These are phyloP conservation scores for Haematococcus lacustris DNA, from an alignment of 139 green algal species.

Conservation along the genomic window DNA sequence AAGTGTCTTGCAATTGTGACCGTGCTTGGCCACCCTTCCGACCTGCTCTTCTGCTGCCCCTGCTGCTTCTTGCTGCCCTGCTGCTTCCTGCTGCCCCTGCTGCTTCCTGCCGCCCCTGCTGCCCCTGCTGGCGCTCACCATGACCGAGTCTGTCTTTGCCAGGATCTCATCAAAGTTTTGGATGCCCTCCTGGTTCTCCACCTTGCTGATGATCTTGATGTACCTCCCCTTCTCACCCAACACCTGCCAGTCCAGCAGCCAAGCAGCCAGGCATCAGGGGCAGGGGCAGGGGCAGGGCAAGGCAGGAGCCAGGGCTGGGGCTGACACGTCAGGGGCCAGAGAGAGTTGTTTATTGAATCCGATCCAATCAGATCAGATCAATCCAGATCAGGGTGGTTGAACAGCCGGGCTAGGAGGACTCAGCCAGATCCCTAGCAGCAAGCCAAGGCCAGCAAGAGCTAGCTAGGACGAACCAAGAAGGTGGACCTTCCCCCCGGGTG, in stretches of 20 bases:
- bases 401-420: too few relatives aligned
- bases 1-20: background rate
- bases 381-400: too few relatives aligned
- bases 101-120: background rate
- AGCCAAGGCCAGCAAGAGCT: too few relatives aligned
- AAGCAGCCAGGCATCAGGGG: background rate
- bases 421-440: too few relatives aligned
- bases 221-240: constrained; percentile 68
- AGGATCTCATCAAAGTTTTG: constrained; percentile 95
- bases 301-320: background rate
- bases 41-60: background rate
- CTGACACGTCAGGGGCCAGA: background rate
- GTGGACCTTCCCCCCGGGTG: too few relatives aligned
- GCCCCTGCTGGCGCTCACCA: constrained; percentile 9
- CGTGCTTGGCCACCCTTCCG: background rate
- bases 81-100: background rate
- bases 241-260: constrained; percentile 35
- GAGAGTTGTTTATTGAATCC: background rate
- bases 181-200: constrained; percentile 97
- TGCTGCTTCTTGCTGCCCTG: background rate
- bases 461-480: too few relatives aligned
- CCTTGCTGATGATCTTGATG: constrained; percentile 95
- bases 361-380: constrained; percentile 8
- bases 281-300: background rate
- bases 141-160: constrained; percentile 61